Conservation (phyloP, 352 stramenopile genomes). For the Plasmopara muralis region DNA sequence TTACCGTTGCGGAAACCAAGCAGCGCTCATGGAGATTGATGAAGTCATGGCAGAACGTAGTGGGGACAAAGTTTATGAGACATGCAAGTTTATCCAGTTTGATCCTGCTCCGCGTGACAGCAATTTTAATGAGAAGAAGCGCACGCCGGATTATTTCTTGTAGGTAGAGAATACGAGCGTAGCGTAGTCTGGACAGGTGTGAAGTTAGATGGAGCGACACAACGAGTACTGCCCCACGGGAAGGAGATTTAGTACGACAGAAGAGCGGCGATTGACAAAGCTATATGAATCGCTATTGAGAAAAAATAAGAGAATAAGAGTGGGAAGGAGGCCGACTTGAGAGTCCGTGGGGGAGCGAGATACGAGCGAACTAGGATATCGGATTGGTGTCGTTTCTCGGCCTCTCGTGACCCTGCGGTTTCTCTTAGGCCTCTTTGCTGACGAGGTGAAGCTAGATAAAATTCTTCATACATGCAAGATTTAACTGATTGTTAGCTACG, state of each 20-base stretch:
- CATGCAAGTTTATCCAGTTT: slow-evolving; percentile 91
- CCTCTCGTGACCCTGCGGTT: slow-evolving; percentile 9
- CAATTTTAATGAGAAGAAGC: slow-evolving; percentile 90
- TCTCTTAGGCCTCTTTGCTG: slow-evolving; percentile 8
- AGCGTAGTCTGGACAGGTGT: slow-evolving; percentile 6
- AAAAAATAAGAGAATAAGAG: slow-evolving; percentile 15
- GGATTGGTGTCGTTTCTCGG: slow-evolving; percentile 8
- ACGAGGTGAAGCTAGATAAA: slow-evolving; percentile 14
- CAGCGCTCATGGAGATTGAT: slow-evolving; percentile 93
- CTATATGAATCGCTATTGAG: slow-evolving; percentile 6
- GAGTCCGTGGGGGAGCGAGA: slow-evolving; percentile 3
- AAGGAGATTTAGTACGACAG: not conserved
- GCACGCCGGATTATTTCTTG: slow-evolving; percentile 90
- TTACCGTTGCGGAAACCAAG: slow-evolving; percentile 95
- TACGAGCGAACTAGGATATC: slow-evolving; percentile 4
- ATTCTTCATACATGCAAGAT: slow-evolving; percentile 40
- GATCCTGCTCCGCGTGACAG: slow-evolving; percentile 86
- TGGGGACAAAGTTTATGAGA: slow-evolving; percentile 87
- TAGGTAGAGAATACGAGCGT: slow-evolving; percentile 27
- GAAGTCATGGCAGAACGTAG: slow-evolving; percentile 84
- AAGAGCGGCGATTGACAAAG: slow-evolving; percentile 3
- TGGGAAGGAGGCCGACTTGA: slow-evolving; percentile 10
- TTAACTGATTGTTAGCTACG: slow-evolving; percentile 20
- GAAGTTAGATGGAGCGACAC: slow-evolving; percentile 2
- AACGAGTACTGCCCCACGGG: slow-evolving; percentile 4